These are phyloP conservation scores for Pleurotus sapidus DNA, from an alignment of 768 basidiomycete species.

Conservation along the genomic window DNA sequence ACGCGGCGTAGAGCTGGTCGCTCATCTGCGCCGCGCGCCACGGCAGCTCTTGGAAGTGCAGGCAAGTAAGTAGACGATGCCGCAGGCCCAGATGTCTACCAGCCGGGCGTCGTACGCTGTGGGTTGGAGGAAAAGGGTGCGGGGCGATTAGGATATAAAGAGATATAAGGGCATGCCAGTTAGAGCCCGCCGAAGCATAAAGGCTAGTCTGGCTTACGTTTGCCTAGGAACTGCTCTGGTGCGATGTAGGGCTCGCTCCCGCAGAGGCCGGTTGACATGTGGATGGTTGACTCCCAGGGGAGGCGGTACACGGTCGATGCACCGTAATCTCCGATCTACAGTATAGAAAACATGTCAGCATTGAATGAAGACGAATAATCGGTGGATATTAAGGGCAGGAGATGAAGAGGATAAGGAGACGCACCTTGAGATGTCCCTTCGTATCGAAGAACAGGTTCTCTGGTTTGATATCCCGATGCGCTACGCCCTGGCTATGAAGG, in stretches of 20 bases:
- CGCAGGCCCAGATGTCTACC: slow-evolving; percentile 97
- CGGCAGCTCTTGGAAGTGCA: slow-evolving; percentile 96
- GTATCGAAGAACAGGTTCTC: slow-evolving; percentile 96
- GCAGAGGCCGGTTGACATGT: slow-evolving; percentile 95
- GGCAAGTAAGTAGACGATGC: slow-evolving; percentile 99
- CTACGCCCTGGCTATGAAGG: slow-evolving; percentile 94
- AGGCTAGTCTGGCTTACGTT: slow-evolving; percentile 70
- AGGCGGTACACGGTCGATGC: slow-evolving; percentile 98
- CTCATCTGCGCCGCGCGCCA: slow-evolving; percentile 91
- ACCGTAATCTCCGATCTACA: slow-evolving; percentile 95
- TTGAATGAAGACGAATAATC: no score
- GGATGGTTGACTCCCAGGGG: slow-evolving; percentile 96
- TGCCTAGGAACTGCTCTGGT: slow-evolving; percentile 93
- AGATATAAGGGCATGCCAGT: slow-evolving; percentile 17
- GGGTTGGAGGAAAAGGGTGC: not conserved
- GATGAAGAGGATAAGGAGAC: slow-evolving; percentile 18
- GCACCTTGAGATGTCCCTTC: slow-evolving; percentile 89
- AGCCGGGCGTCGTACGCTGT: slow-evolving; percentile 96
- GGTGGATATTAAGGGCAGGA: not conserved
- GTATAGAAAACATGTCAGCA: not conserved
- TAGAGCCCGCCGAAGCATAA: slow-evolving; percentile 32
- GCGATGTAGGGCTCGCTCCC: slow-evolving; percentile 99
- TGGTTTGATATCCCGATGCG: slow-evolving; percentile 97
- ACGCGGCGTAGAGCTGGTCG: slow-evolving; percentile 80
- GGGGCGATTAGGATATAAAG: not conserved